Evolutionary conservation across 495 filamentous ascomycete species (phyloP), one percentile per base, ranked within the genome.

Genomic region (Aspergillus cavernicola): DNA sequence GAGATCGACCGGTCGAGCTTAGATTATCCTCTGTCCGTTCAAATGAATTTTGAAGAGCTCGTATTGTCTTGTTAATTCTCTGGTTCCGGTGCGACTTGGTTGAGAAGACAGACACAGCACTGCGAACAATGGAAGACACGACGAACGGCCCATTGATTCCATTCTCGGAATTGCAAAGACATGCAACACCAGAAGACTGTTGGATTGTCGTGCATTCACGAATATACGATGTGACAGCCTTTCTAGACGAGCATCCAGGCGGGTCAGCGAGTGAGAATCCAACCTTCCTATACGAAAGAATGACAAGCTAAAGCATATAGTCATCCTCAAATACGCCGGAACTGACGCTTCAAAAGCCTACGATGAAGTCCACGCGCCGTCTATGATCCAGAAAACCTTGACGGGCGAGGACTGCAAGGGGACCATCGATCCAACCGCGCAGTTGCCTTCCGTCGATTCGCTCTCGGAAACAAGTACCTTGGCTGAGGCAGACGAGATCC

Each of bases 191-290:
- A 23, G 78, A 87, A 3, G 86, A 86, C 70, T 95, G 90, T 69
- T 96, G 90, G 91, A 87, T 96, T 2, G 77, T 90, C 19, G 78
- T 96, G 6, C 86, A 93, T 71, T 83, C 83, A 31, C 76, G 85
- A 54, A 88, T 95, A 31, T 96, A 90, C 80, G 90, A 95, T 63
- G 84, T 95, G 35, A 88, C 85, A 11, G 74, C 80, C 13, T 86
- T 87, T 50, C 67, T 76, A 0, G 69, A 73, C 2, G 71, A 80
- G 37, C 85, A 88, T 58, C 85, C 85, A 8, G 84, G 84, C 0
- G 85, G 85, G 13, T 59, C 72, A 12, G 56, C 46, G 18, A 72
- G 37, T 40, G 18, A 40, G 37, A 6, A 12, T 28, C 24, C 24
- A 28, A 9, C 9, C 24, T 28, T 23, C 5, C 19, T 5, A 12